Evolutionary conservation across 1,284 basidiomycete genomes (phyloP).

Genomic region (Somion occarium): DNA sequence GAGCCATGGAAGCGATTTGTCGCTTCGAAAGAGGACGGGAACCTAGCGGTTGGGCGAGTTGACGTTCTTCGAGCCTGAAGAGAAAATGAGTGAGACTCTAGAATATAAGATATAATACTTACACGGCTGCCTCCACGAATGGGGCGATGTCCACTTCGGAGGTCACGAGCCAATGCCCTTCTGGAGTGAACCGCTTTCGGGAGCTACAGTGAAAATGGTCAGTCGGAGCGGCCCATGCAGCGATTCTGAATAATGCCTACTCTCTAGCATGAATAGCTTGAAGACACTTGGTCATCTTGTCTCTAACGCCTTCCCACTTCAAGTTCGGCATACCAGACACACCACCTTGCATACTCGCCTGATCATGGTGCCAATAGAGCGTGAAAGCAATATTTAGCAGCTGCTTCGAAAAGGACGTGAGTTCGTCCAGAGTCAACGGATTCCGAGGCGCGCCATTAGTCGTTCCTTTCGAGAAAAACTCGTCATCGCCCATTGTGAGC

Average conservation of each 20-base stretch:
- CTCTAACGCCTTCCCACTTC: constrained; percentile 60
- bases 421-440: constrained; percentile 81
- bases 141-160: constrained; percentile 74
- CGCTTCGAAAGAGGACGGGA: constrained; percentile 55
- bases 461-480: constrained; percentile 70
- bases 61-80: constrained; percentile 54
- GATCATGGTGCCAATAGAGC: constrained; percentile 74
- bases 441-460: constrained; percentile 44
- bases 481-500: constrained; percentile 93
- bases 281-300: constrained; percentile 72
- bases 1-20: constrained; percentile 72
- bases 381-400: constrained; percentile 77
- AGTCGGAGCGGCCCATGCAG: too few species aligned
- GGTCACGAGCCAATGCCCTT: constrained; percentile 87
- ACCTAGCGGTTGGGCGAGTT: constrained; percentile 32
- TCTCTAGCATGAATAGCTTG: constrained; percentile 82
- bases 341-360: constrained; percentile 34
- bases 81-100: neutral
- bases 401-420: constrained; percentile 63
- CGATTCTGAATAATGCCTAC: too few species aligned
- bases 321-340: constrained; percentile 41
- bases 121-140: constrained; percentile 90
- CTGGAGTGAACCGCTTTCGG: constrained; percentile 72
- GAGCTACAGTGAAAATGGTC: too few species aligned
- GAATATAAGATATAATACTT: constrained; percentile 23